Base-by-base conservation (phyloP, 1,139 yeast species). In the Pichia cactophila region DNA sequence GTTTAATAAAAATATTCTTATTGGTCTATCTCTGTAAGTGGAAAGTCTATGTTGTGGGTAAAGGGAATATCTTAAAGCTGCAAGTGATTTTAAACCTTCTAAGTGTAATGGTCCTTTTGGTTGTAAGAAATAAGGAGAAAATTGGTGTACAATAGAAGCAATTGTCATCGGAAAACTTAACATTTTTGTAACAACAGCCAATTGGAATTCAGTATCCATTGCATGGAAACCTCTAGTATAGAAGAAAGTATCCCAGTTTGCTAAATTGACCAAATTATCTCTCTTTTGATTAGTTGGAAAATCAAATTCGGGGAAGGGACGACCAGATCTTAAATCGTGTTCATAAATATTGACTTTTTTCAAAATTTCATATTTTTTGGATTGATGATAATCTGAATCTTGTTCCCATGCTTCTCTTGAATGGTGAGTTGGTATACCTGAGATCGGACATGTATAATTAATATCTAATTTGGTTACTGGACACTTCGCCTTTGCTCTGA, bases 391-490 rank as follows among this genome's bases (percentile, higher is more conserved):
- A 35, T 78, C 81, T 14, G 64, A 71, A 64, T 92, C 98, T 46
- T 72, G 69, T 61, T 81, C 82, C 96, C 97, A 92, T 2, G 96
- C 97, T 58, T 83, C 90, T 61, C 77, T 76, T 29, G 88, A 81
- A 63, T 88, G 95, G 65, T 92, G 98, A 7, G 98, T 92, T 29
- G 98, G 98, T 50, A 92, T 89, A 7, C 98, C 98, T 7, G 96
- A 85, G 52, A 79, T 70, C 5, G 98, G 98, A 70, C 98, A 92
- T 2, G 92, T 88, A 67, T 75, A 92, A 58, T 83, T 75, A 52
- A 92, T 89, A 49, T 85, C 83, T 56, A 83, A 78, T 28, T 81
- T 74, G 0, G 97, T 89, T 17, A 90, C 92, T 0, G 97, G 97
- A 67, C 98, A 92, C 61, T 78, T 78, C 8, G 96, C 97, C 54